Evolutionary conservation across 1,139 yeast species (phyloP).

Genomic region (Ogataea hybrid): DNA sequence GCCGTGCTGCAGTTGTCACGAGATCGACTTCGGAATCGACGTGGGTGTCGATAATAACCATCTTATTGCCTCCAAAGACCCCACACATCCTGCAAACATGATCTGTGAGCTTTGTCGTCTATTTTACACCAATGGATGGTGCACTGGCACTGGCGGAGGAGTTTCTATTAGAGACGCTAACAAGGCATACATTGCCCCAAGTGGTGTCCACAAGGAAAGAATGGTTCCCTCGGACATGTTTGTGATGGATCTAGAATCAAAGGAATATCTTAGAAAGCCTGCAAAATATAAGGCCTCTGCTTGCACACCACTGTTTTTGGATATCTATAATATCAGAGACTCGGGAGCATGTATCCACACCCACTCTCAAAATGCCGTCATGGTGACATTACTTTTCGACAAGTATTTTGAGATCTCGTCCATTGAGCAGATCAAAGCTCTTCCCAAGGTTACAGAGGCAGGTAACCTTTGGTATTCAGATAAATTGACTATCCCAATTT

Average conservation of each 20-base stretch:
- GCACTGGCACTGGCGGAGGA: constrained; percentile 96
- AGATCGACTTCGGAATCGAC: constrained; percentile 1
- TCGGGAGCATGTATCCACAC: constrained; percentile 97
- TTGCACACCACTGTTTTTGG: constrained; percentile 84
- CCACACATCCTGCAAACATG: constrained; percentile 78
- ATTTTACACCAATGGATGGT: constrained; percentile 85
- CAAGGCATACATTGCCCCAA: constrained; percentile 78
- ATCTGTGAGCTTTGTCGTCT: constrained; percentile 78
- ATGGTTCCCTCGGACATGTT: constrained; percentile 82
- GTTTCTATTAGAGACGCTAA: constrained; percentile 70
- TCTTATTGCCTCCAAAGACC: constrained; percentile 46
- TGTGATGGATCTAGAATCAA: constrained; percentile 58
- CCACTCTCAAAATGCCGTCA: constrained; percentile 85
- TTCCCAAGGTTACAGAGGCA: constrained; percentile 66
- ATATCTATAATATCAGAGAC: constrained; percentile 66
- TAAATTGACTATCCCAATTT: constrained; percentile 79
- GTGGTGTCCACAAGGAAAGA: constrained; percentile 93
- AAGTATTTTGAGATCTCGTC: constrained; percentile 73
- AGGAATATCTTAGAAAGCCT: constrained; percentile 61
- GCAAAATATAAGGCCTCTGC: constrained; percentile 79
- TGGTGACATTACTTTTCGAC: constrained; percentile 70
- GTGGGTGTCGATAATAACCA: constrained; percentile 12
- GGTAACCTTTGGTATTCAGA: constrained; percentile 75
- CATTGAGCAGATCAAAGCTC: constrained; percentile 91
- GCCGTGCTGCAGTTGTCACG: constrained; percentile 12